Base-by-base conservation (phyloP, 2,329 filamentous ascomycete genomes). In the Alternaria metachromatica region DNA sequence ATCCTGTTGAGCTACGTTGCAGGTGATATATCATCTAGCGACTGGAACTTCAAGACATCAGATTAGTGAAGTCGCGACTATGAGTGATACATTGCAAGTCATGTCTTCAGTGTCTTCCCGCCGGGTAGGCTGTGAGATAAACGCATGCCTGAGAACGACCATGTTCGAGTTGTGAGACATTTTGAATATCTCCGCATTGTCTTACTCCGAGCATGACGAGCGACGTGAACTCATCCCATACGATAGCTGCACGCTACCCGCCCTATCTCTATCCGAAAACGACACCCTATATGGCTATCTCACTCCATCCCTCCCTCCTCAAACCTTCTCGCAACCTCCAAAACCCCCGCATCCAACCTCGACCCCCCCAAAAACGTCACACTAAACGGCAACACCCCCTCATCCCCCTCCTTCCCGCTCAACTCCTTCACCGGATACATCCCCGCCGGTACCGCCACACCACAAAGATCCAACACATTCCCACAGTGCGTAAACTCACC, bases 401-500 rank as follows among this genome's bases (percentile, higher is more conserved):
- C 70, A 48, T 75, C 63, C 2, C 63, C 50, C 51, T 72, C 59
- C 8, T 66, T 68, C 4, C 73, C 75, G 28, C 72, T 74, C 44
- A 78, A 54, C 44, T 79, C 76, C 28, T 53, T 44, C 0, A 70
- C 63, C 2, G 73, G 65, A 66, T 80, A 81, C 7, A 62, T 77
- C 1, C 84, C 84, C 1, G 86, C 86, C 2, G 86, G 85, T n/a
- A 88, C 80, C 1, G 76, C 71, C 21, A 73, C 68, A 18, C 66
- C 75, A 60, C 76, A 78, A 68, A 88, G 81, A 73, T 89, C 87
- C 18, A 89, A 74, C 26, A 89, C 86, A 68, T 89, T 89, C 15
- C 84, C 88, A 70, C 86, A 88, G 70, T 89, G 87, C 0, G 87
- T 88, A 60, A 88, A 89, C 43, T 75, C 75, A 2, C 76, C 76